phyloP scores from a whole-genome alignment of 2,329 filamentous ascomycete species.

The Leptodontidium sp. region DNA sequence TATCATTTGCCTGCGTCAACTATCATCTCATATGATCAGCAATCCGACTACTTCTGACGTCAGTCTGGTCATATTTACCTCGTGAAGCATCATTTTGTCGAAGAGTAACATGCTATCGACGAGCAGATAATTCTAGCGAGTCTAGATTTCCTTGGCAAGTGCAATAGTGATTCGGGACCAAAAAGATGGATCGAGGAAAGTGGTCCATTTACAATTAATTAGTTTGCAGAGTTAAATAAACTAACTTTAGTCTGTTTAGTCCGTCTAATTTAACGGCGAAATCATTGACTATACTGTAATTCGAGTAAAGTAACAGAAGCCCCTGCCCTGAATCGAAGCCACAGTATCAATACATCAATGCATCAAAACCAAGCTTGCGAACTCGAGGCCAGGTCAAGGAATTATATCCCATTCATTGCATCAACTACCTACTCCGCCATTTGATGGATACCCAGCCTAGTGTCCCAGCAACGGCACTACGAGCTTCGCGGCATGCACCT shows the following conservation, averaged over 20 bases:
- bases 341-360: no score
- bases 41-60: not conserved
- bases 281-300: no score
- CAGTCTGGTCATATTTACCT: not conserved
- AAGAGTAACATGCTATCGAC: not conserved
- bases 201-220: not conserved
- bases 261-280: no score
- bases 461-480: not conserved
- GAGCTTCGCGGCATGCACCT: not conserved
- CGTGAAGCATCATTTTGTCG: slow-evolving; percentile 1
- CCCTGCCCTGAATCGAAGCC: no score
- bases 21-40: not conserved
- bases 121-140: not conserved
- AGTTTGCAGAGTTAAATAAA: not conserved
- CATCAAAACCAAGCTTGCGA: no score
- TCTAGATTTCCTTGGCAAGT: not conserved
- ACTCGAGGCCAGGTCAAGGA: not conserved
- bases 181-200: not conserved
- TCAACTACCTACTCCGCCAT: no score
- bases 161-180: not conserved
- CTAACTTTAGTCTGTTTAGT: no score
- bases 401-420: not conserved
- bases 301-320: no score
- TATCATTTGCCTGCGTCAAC: not conserved
- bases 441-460: not conserved